Conservation (phyloP, 352 stramenopile species). For the Aphanomyces astaci region DNA sequence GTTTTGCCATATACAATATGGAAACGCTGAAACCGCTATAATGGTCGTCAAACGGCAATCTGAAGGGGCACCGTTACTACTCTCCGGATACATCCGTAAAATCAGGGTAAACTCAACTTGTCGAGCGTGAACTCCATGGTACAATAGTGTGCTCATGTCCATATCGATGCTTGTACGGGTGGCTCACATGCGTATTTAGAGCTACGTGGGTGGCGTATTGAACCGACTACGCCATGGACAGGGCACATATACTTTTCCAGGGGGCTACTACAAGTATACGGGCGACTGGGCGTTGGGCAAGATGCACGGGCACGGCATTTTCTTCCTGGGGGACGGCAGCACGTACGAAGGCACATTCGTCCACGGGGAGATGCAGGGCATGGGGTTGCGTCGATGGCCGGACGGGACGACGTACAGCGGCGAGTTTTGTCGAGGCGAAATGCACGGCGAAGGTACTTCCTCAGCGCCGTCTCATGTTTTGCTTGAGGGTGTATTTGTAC, state of each 20-base stretch:
- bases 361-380: constrained; percentile 51
- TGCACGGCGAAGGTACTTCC: constrained; percentile 50
- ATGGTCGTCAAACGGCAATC: no score
- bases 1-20: no score
- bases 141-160: background rate
- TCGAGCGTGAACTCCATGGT: background rate
- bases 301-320: constrained; percentile 60
- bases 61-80: background rate
- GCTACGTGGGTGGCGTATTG: constrained; percentile 50
- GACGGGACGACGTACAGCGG: constrained; percentile 53
- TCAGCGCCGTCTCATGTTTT: no score
- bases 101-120: no score
- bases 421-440: constrained; percentile 42
- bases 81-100: background rate
- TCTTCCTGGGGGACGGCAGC: constrained; percentile 58
- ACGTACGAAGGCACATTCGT: constrained; percentile 50
- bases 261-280: constrained; percentile 47
- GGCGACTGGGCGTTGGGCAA: constrained; percentile 62
- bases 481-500: no score
- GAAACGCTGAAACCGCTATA: no score
- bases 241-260: constrained; percentile 59
- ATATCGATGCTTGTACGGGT: background rate
- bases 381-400: constrained; percentile 43
- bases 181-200: background rate
- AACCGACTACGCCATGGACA: constrained; percentile 43